Evolutionary conservation across 2,329 filamentous ascomycete species (phyloP), one percentile per base, ranked within the genome.

Genomic region (Hymenoscyphus albidus): DNA sequence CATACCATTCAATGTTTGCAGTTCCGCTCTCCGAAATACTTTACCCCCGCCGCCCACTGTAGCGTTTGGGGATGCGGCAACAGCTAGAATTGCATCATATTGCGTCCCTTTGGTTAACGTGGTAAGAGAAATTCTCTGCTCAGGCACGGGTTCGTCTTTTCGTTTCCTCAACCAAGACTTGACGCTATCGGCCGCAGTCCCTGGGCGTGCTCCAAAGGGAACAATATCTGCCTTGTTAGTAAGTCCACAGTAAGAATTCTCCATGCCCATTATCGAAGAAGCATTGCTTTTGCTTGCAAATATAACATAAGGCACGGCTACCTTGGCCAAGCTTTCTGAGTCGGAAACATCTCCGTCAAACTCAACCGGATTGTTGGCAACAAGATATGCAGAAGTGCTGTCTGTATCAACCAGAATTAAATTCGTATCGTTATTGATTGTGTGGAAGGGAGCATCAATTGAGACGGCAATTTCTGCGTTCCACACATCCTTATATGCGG

Each of bases 391-490:
- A 2, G 92, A 88, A 38, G 83, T 84, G 55, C 86, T 88, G 76
- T 98, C 95, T 31, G 91, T 92, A 73, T 98, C 95, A 61, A 97
- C 86, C 78, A 93, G 90, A 70, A 87, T 85, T 7, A 97, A 80
- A 75, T 67, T 82, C 77, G 69, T 59, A 61, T 73, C 67, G 59
- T 71, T 86, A 80, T 72, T 67, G 70, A 85, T 91, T 42, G 78
- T 82, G 77, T 96, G 89, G 74, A 91, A 97, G 66, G 83, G 90
- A 1, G 80, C 84, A 71, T 96, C 89, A n/a, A 88, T 87, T 1
- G 93, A 97, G 5, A 86, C 90, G 0, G 92, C 92, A 27, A 99
- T 79, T 71, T 96, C 83, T 70, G 93, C 93, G 65, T 88, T 90
- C 81, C 92, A 99, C 4, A 80, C 80, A 1, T 89, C 90, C 0